A percentile compares a stretch with the other conserved stretches of the same genome.
phyloP scores from a whole-genome alignment of 1,139 yeast genomes.

The Debaryomycetaceae sp. region DNA sequence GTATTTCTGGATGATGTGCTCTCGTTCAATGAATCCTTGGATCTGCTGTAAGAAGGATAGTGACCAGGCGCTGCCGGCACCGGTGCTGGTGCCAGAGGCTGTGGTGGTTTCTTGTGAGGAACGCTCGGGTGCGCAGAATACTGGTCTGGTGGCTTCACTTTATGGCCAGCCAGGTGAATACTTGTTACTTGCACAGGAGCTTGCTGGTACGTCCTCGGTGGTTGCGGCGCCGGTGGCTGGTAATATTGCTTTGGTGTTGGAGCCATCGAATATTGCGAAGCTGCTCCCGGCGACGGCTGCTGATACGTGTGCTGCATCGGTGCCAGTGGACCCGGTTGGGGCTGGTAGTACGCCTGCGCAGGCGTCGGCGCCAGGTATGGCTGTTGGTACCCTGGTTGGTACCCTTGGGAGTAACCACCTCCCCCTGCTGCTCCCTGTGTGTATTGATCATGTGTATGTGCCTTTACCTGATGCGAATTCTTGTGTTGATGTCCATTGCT shows the following conservation, averaged over 20 bases:
- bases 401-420: background rate
- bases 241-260: conserved; percentile 9
- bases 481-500: conserved; percentile 11
- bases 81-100: conserved; percentile 2
- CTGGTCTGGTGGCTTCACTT: conserved; percentile 2
- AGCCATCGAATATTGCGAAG: conserved; percentile 1
- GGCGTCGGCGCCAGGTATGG: conserved; percentile 8
- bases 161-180: conserved; percentile 1
- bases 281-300: conserved; percentile 4
- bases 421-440: background rate
- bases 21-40: conserved; percentile 16
- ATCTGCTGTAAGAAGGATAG: conserved; percentile 6
- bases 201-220: conserved; percentile 10
- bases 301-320: conserved; percentile 6
- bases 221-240: conserved; percentile 9
- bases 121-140: conserved; percentile 6
- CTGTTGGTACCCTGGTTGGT: conserved; percentile 11
- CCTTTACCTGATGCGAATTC: conserved; percentile 11
- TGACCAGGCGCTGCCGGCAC: conserved; percentile 2
- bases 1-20: conserved; percentile 4
- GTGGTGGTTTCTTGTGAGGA: conserved; percentile 18
- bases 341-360: conserved; percentile 5
- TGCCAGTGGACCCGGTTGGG: conserved; percentile 1
- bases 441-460: background rate
- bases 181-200: conserved; percentile 5